These are phyloP conservation scores for Tremella yokohamensis DNA, from an alignment of 768 basidiomycete species.

Conservation along the genomic window DNA sequence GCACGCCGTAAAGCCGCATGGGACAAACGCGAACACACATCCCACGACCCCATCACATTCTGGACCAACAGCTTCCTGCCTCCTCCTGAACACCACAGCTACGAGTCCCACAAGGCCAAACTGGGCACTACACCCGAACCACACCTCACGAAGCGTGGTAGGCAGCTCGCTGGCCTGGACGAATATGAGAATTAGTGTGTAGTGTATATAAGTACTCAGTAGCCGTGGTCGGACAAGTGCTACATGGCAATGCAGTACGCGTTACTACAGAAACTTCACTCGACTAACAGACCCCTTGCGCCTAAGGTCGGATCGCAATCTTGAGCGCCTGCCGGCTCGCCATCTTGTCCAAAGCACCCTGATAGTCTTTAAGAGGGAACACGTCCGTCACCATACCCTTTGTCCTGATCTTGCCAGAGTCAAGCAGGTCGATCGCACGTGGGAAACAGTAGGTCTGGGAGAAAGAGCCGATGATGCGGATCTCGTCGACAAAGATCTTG, in stretches of 20 bases:
- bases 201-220: slow-evolving; percentile 6
- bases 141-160: slow-evolving; percentile 7
- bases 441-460: slow-evolving; percentile 87
- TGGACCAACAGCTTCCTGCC: slow-evolving; percentile 4
- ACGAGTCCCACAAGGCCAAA: slow-evolving; percentile 8
- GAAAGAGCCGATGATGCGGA: slow-evolving; percentile 79
- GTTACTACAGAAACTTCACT: slow-evolving; percentile 3
- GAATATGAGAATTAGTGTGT: background rate
- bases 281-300: background rate
- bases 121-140: slow-evolving; percentile 9
- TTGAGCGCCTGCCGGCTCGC: slow-evolving; percentile 49
- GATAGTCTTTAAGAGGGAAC: slow-evolving; percentile 61
- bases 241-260: background rate
- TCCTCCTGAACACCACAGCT: slow-evolving; percentile 10
- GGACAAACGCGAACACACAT: slow-evolving; percentile 21
- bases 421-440: slow-evolving; percentile 81
- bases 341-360: slow-evolving; percentile 66
- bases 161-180: slow-evolving; percentile 10
- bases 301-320: slow-evolving; percentile 40
- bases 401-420: slow-evolving; percentile 74
- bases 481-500: slow-evolving; percentile 74
- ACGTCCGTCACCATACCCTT: slow-evolving; percentile 75
- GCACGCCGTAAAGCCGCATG: slow-evolving; percentile 20
- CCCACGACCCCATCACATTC: slow-evolving; percentile 19
- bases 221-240: background rate